These are phyloP conservation scores for Ascoidea asiatica DNA, from an alignment of 805 yeast species.

Conservation along the genomic window DNA sequence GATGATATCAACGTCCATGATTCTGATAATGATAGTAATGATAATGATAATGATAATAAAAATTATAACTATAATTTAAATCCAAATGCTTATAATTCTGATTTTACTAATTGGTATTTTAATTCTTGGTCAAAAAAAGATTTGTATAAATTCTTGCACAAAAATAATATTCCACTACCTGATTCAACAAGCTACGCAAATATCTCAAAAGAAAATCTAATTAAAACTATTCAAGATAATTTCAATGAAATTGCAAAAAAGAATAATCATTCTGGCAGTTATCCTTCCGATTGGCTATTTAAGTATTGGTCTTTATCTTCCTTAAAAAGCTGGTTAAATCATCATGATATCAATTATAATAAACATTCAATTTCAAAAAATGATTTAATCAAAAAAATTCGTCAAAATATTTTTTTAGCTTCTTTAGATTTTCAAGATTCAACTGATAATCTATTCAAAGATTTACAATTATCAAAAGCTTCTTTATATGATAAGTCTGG, in stretches of 20 bases:
- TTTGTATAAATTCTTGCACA: slow-evolving; percentile 20
- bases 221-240: slow-evolving; percentile 22
- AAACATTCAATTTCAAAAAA: slow-evolving; percentile 28
- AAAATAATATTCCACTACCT: slow-evolving; percentile 16
- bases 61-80: not conserved
- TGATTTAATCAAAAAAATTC: slow-evolving; percentile 30
- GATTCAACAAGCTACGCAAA: slow-evolving; percentile 12
- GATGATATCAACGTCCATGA: too few species aligned
- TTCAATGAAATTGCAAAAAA: slow-evolving; percentile 27
- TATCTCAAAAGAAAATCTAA: slow-evolving; percentile 25
- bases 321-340: slow-evolving; percentile 33
- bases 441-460: slow-evolving; percentile 24
- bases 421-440: slow-evolving; percentile 24
- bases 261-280: slow-evolving; percentile 29
- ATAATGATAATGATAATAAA: not conserved
- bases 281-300: slow-evolving; percentile 40
- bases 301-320: slow-evolving; percentile 38
- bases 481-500: slow-evolving; percentile 25
- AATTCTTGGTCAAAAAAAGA: slow-evolving; percentile 27
- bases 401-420: slow-evolving; percentile 30
- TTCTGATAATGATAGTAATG: slow-evolving; percentile 1
- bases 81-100: slow-evolving; percentile 7
- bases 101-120: slow-evolving; percentile 31
- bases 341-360: slow-evolving; percentile 25
- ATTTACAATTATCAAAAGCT: slow-evolving; percentile 23